A percentile compares a stretch with the other conserved stretches of the same genome.
Conservation (phyloP, 2,329 filamentous ascomycete genomes). For the Colletotrichum horii region DNA sequence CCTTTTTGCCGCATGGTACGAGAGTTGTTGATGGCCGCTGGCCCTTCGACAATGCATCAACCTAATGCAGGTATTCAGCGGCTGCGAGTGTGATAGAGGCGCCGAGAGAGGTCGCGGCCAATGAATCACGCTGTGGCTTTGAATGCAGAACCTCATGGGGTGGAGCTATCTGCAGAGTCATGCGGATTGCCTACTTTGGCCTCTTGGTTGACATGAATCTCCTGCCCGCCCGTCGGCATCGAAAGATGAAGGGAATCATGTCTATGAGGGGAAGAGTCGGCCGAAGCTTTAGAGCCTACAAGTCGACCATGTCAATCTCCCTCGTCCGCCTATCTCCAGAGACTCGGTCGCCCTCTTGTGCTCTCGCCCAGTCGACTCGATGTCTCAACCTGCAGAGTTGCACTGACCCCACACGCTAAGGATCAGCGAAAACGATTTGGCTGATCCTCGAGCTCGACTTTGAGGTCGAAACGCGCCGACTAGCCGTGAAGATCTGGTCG, state of each 20-base stretch:
- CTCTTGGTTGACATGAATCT: not conserved
- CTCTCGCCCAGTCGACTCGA: not conserved
- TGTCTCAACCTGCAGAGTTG: not conserved
- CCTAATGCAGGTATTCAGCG: not conserved
- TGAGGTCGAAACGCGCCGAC: not conserved
- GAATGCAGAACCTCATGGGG: not conserved
- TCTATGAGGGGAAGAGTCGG: not conserved
- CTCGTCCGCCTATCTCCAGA: not conserved
- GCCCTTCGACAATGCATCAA: not conserved
- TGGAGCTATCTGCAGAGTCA: not conserved
- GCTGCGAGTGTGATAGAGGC: not conserved
- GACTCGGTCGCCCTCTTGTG: not conserved
- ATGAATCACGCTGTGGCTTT: not conserved
- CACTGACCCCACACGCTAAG: slow-evolving; percentile 1
- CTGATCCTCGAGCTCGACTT: not conserved
- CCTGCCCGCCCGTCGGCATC: not conserved
- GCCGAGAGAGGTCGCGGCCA: not conserved
- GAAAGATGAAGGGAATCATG: not conserved
- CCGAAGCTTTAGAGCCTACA: not conserved
- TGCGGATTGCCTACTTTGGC: not conserved
- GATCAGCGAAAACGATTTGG: not conserved
- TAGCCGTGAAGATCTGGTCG: not conserved
- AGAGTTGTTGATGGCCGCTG: not conserved
- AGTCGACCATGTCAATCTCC: not conserved
- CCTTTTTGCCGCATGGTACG: not conserved